Evolutionary conservation across 805 yeast genomes (phyloP), one percentile per base, ranked within the genome.

Genomic region (Torulaspora franciscae): DNA sequence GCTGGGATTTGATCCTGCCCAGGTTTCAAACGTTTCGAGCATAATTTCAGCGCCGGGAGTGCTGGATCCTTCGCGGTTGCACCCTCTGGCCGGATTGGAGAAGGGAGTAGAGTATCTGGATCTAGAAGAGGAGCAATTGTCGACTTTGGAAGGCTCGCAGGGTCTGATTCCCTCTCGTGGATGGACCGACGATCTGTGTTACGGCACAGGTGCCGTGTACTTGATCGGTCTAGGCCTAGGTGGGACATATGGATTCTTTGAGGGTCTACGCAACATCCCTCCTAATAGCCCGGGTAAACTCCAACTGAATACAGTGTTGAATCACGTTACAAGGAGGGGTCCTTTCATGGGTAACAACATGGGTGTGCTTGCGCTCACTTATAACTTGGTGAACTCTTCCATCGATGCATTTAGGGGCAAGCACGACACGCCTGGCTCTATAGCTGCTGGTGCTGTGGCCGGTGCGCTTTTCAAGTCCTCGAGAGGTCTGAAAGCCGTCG

Each of bases 161-260:
- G 95, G 96, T 47, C 65, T 91, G 47, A 77, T 93, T 51, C 96
- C 99, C 23, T 85, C 95, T n/a, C 82, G 97, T 71, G 95, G 95
- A 57, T 93, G 96, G 95, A 78, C 89, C 11, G 99, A 93, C 66
- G 98, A 93, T 70, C 75, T 93, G 53, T 89, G 97, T 76, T 93
- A 93, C 68, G 99, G 99, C 56, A 85, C 98, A 8, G 99, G 99
- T 68, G 81, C 96, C 6, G 88, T 89, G 42, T 93, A 93, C 64
- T 74, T 93, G 55, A 56, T 85, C 26, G 95, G 95, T 34, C 75
- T 93, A 54, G 95, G 95, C 28, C 49, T 80, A 35, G 99, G 99
- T 68, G 99, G 99, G 48, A 69, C 81, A 10, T 83, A 80, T 59
- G 99, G 99, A 48, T 70, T 90, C 49, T 77, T 80, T 48, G 96